Percentiles rank a stretch among this genome's conserved stretches.
phyloP scores from a whole-genome alignment of 1,284 basidiomycete genomes.

The Wallemia hederae region DNA sequence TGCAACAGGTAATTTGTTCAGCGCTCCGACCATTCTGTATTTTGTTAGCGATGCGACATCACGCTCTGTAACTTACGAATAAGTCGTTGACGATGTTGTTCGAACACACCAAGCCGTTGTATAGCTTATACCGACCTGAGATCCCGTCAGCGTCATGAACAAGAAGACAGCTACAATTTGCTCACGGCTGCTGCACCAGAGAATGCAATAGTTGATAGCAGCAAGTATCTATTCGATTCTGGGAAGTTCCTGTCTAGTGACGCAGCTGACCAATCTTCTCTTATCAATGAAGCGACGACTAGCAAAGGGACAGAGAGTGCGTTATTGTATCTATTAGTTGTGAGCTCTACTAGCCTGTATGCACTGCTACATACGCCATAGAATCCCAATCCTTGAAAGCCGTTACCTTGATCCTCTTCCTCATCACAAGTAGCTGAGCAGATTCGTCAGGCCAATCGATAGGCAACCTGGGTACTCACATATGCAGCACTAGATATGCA shows the following conservation, averaged over 20 bases:
- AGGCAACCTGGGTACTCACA: conserved; percentile 23
- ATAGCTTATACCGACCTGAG: conserved; percentile 58
- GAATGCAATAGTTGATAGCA: conserved; percentile 70
- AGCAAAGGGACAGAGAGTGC: conserved; percentile 77
- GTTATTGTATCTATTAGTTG: conserved; percentile 44
- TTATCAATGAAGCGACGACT: conserved; percentile 45
- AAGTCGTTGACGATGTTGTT: conserved; percentile 86
- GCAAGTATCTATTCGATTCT: conserved; percentile 39
- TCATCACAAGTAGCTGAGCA: conserved; percentile 66
- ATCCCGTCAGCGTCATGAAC: background rate
- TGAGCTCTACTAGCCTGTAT: background rate
- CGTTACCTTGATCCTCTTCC: conserved; percentile 87
- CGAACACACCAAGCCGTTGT: conserved; percentile 97
- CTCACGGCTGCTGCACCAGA: conserved; percentile 83
- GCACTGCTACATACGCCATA: conserved; percentile 32
- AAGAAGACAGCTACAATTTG: too few species aligned
- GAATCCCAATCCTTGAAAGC: conserved; percentile 98
- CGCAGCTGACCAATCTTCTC: conserved; percentile 68
- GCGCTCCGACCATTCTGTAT: conserved; percentile 81
- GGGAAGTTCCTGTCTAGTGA: conserved; percentile 72
- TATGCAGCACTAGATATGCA: conserved; percentile 75
- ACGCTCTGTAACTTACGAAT: conserved; percentile 42
- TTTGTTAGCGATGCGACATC: conserved; percentile 3
- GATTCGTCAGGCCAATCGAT: background rate
- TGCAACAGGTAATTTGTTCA: conserved; percentile 95